Base-by-base conservation (phyloP, 176 grass and related monocot genomes). In the Ananas comosus region DNA sequence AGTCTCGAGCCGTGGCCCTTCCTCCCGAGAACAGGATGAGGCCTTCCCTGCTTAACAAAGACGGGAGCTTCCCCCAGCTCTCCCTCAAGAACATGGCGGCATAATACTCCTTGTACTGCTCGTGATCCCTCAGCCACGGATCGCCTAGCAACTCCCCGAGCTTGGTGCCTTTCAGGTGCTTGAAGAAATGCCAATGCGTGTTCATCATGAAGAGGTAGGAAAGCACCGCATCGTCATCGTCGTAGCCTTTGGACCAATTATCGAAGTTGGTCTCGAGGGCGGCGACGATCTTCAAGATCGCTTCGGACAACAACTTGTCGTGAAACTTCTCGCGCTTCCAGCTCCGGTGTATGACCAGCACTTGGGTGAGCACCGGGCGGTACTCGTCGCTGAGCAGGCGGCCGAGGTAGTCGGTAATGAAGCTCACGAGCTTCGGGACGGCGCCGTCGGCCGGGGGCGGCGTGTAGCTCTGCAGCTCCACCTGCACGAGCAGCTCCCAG, bases 1-100 rank as follows among this genome's bases (percentile, higher is more conserved):
- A 82, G 52, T 96, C 92, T 68, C 80, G 77, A 6, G 88, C 88
- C 0, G 81, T 96, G 73, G 83, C 92, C 63, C 88, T 82, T 10
- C 92, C 92, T 11, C 91, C 91, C 12, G 92, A 96, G 69, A 96
- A 92, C 82, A 96, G 70, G 69, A 96, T 83, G 11, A 96, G 71
- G 9, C 92, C 92, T 71, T 96, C 92, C 13, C 88, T 73, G 59
- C 87, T 96, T 51, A 96, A 79, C 49, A 92, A 56, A 0, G 68
- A 79, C 0, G 88, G 85, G 11, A 96, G 78, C 29, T 83, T 83
- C 48, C 86, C 88, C 92, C 92, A 96, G 59, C 86, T 96, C 51
- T 87, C 81, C 71, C 83, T 89, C 81, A 96, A 75, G 66, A 92
- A 96, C 67, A 76, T 13, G 0, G 83, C 72, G 48, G 75, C 28